Conservation (phyloP, 768 basidiomycete genomes). For the Agaricus subrufescens region DNA sequence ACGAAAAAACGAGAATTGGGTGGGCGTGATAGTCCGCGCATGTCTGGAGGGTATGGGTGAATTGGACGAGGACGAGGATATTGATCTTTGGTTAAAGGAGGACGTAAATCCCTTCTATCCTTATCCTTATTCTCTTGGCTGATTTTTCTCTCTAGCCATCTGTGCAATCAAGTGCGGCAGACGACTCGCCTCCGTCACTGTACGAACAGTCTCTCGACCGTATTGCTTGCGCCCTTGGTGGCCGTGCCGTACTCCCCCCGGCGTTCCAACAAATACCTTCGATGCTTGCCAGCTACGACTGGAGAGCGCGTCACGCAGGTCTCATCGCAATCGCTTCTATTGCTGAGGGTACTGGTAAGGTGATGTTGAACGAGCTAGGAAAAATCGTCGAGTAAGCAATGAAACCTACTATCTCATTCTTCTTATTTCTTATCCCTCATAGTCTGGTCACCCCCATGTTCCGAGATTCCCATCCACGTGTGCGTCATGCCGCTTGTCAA, state of each 20-base stretch:
- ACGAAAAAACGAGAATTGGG: slow-evolving; percentile 65
- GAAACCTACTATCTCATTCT: background rate
- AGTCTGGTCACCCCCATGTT: slow-evolving; percentile 79
- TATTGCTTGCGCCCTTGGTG: slow-evolving; percentile 75
- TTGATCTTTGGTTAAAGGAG: slow-evolving; percentile 63
- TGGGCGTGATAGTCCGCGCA: slow-evolving; percentile 61
- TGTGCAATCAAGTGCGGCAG: slow-evolving; percentile 51
- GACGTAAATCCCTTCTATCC: slow-evolving; percentile 50
- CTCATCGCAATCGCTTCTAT: slow-evolving; percentile 85
- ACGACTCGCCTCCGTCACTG: slow-evolving; percentile 64
- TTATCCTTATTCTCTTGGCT: background rate
- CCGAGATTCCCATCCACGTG: slow-evolving; percentile 71
- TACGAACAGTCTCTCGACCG: slow-evolving; percentile 85
- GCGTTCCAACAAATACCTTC: slow-evolving; percentile 80
- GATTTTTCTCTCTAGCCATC: slow-evolving; percentile 44
- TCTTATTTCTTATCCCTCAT: background rate
- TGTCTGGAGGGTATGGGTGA: slow-evolving; percentile 84
- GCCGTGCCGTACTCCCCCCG: slow-evolving; percentile 67
- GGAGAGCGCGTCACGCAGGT: slow-evolving; percentile 82
- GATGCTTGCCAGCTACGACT: slow-evolving; percentile 79
- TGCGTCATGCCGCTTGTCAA: slow-evolving; percentile 78
- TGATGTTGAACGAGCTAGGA: slow-evolving; percentile 77
- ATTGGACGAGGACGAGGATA: slow-evolving; percentile 51
- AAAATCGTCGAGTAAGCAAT: slow-evolving; percentile 72
- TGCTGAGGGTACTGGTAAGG: slow-evolving; percentile 78